Evolutionary conservation across 225 moss, liverwort and hornwort species (phyloP), one percentile per base, ranked within the genome.

Genomic region (Physcomitrium patens): DNA sequence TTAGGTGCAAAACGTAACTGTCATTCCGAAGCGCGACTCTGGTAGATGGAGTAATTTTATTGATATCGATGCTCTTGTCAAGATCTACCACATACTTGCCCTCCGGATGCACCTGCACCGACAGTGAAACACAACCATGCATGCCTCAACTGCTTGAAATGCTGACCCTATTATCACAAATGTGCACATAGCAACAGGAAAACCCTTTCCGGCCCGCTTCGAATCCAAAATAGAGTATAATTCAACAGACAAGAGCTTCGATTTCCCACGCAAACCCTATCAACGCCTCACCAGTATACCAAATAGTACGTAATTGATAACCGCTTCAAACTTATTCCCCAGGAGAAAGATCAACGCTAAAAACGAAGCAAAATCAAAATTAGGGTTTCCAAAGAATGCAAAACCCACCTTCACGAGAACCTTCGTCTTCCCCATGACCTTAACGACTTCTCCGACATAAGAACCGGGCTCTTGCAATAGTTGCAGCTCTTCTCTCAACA

Each of bases 391-490:
- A 43, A 17, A 11, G 28, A 5, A 46, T 31, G 13, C 16, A 44
- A 49, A 26, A 12, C 63, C 0, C 81, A 96, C 96, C 99, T 99
- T 99, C 10, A 93, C 99, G 50, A 99, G 95, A 80, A 99, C 99
- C 85, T 99, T 99, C 47, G 99, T 99, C 84, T 99, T 99, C 16
- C 99, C 99, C 99, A 99, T 95, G 58, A 95, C 93, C 83, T 99
- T 95, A 10, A 95, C 95, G 45, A 99, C 99, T 84, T 99, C 99
- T 19, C 99, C 99, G 0, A 99, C 95, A 80, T 99, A 99, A 47
- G 99, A 99, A 63, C 99, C 99, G 26, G 95, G 99, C 70, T 99
- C 99, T 86, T 99, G 99, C 76, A 99, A 74, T 66, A 95, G 80
- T 83, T 99, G 95, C 44, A 99, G 80, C 82, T 99, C 99, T 77